Percentiles rank a stretch among this genome's conserved stretches.
phyloP scores from a whole-genome alignment of 768 basidiomycete genomes.

The Rhodotorula paludigena region DNA sequence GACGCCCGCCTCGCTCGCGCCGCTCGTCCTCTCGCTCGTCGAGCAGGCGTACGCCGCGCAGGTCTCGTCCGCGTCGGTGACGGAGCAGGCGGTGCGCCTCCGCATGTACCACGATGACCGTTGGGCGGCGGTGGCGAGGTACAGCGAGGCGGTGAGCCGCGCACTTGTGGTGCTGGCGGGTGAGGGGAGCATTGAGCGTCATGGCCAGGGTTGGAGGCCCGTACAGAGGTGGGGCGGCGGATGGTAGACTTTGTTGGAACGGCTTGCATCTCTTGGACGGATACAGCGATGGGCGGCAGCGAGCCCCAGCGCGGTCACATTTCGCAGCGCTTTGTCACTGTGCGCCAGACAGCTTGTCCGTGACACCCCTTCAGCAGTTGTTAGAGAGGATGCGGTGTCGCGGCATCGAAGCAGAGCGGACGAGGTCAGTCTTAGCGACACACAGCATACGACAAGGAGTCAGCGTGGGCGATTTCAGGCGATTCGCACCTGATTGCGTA shows the following conservation, averaged over 20 bases:
- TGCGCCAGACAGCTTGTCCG: too few species aligned
- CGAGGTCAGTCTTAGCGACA: too few species aligned
- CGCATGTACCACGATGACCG: background rate
- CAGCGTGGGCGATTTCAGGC: too few species aligned
- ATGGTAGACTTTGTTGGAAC: too few species aligned
- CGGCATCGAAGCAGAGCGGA: too few species aligned
- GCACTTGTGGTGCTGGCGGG: background rate
- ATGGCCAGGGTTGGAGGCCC: background rate
- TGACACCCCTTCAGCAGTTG: too few species aligned
- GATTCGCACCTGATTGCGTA: too few species aligned
- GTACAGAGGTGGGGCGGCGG: background rate
- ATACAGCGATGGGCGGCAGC: background rate
- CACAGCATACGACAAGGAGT: too few species aligned
- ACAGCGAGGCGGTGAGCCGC: background rate
- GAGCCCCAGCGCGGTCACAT: too few species aligned
- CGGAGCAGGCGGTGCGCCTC: background rate
- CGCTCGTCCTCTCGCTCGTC: slow-evolving; percentile 5
- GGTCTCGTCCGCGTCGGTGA: background rate
- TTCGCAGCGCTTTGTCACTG: too few species aligned
- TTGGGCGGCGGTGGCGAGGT: slow-evolving; percentile 3
- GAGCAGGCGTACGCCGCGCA: background rate
- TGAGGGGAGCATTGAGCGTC: background rate
- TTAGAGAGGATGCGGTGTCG: too few species aligned
- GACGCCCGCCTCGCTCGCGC: background rate
- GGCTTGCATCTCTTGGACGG: background rate